Evolutionary conservation across 257 asterid genomes (phyloP), one percentile per base, ranked within the genome.

Genomic region (Nicotiana sylvestris): DNA sequence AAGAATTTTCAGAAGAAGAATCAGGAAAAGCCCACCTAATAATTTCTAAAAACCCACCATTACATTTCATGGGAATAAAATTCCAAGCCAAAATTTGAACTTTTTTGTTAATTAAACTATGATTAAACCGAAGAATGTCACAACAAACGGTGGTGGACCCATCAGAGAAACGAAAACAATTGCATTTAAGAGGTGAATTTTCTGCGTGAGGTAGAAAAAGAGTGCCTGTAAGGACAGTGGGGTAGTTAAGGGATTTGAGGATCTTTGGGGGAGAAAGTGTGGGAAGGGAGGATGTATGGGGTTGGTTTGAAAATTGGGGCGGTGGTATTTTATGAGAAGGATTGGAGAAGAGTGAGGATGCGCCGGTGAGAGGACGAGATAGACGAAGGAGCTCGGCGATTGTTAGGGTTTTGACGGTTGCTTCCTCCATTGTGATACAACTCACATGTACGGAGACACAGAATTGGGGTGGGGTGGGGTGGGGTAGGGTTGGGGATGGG

Each of bases 41-140:
- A 33, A 96, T 94, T 88, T 96, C 98, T 88, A 96, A 69, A 60
- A 89, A 92, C 5, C 98, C 99, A 55, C 89, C 80, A 76, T 76
- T 84, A 76, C 82, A 69, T 30, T 87, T 82, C 2, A 84, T 56
- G 72, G 99, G 98, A 82, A 94, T 83, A 82, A 93, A 96, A 85
- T 94, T 96, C 97, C 98, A 96, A 64, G 97, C 86, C 9, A 84
- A 79, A 81, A 92, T 55, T 49, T 80, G 89, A 55, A 93, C 87
- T 72, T 81, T 87, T 51, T 62, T 78, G 58, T 87, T 96, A 6
- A 96, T 82, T 83, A 90, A 78, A 84, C 76, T 84, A 15, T 88
- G 87, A 85, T 86, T 86, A 57, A 94, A 92, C 77, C 87, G 87
- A 83, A 93, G 85, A 86, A 93, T 81, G 80, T 94, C 98, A 66